Base-by-base conservation (phyloP, 305 asterid genomes). In the Fraxinus ornus region DNA sequence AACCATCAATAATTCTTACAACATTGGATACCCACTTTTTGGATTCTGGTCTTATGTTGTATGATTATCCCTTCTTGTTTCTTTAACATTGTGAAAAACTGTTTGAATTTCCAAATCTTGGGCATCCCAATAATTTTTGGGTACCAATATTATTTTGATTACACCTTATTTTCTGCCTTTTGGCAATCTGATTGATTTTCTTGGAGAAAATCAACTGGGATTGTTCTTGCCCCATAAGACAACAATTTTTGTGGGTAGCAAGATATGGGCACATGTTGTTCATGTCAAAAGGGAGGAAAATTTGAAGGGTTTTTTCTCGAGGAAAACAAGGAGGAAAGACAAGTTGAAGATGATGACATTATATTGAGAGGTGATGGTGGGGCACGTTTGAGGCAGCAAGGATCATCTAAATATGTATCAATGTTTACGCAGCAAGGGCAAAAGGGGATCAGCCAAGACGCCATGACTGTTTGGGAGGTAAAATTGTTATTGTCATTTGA, bases 381-480 rank as follows among this genome's bases (percentile, higher is more conserved):
- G 21, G 98, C 99, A 7, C 91, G 88, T 39, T 81, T 94, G 30
- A 90, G 95, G 66, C 86, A 90, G 13, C 95, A 90, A 66, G 99
- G 99, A 9, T 92, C 95, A 7, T 94, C 99, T 66, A 93, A 84
- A 74, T 84, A 80, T 47, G 83, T 92, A 3, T 94, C 98, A 70
- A 92, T 93, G 95, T 93, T 83, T 86, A 88, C 83, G 28, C 95
- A 90, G 76, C 97, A 93, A 82, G 99, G 99, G 21, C 89, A 78
- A 77, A 94, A 95, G 21, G 97, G 98, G 47, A 75, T 82, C 66
- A 94, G 92, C 81, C 99, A 95, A 87, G 99, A 95, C 71, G 93
- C 98, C 90, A 93, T 95, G 98, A 93, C 98, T 3, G 97, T 91
- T 83, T 95, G 99, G 98, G 98, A 95, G 99, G 99, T 92, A 85